Evolutionary conservation across 192 early-diverging fungal genomes (phyloP), one percentile per base, ranked within the genome.

Genomic region (Radiomyces spectabilis): DNA sequence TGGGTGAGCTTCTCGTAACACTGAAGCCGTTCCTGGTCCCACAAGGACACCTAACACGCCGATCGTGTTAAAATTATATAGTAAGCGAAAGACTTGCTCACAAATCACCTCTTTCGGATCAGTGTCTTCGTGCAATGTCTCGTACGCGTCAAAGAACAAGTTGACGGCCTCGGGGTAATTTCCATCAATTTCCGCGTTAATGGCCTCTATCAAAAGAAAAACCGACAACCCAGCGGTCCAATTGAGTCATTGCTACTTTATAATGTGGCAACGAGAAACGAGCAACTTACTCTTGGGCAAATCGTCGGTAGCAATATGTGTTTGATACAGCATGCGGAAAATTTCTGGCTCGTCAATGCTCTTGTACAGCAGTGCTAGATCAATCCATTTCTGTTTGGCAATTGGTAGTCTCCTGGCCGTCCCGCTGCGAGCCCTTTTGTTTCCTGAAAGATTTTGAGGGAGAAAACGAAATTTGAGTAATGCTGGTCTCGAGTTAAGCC

Each of bases 301-400:
- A 12, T 58, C 54, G 27, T 58, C 63, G 0, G 72, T 66, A 12
- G 80, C 74, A 37, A 85, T 72, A 19, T 77, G 71, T 24, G 57
- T 68, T 40, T 83, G 76, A 61, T 81, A 84, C 9, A 88, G 71
- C 19, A 75, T 74, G 46, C 78, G 67, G 55, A 81, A 88, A 3
- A 87, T 61, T 33, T 90, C 86, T 37, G 68, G 57, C 25, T 79
- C 69, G 41, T 78, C 78, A 16, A 90, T 70, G 0, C 68, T 71
- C 46, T 84, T 84, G 56, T 83, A 90, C 2, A 88, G 49, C 3
- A 52, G 18, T 1, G 86, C 79, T 1, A 88, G 52, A 8, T 83
- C 69, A 19, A 76, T 74, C 87, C 87, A 89, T 33, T 53, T 49
- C 21, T 42, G 13, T 4, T 62, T 39, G 12, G 56, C 39, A 35